A percentile compares a stretch with the other conserved stretches of the same genome.
Conservation (phyloP, 169 alveolate genomes). For the Plasmodium cynomolgi region DNA sequence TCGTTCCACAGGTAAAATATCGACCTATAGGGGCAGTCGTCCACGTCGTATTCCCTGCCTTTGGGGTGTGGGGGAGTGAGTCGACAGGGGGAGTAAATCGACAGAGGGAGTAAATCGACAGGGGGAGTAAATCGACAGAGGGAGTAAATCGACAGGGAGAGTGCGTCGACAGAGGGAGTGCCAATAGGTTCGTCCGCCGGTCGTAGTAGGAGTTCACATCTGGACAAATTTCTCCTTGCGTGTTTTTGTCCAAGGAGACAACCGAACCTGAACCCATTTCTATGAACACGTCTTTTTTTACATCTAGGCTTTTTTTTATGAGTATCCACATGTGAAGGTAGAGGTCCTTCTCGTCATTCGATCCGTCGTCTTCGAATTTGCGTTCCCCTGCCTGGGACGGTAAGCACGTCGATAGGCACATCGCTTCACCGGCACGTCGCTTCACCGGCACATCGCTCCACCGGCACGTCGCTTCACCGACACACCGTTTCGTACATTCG, state of each 20-base stretch:
- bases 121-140: background rate
- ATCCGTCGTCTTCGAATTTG: constrained; percentile 24
- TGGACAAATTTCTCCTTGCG: background rate
- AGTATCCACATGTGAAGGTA: constrained; percentile 72
- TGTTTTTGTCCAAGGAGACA: background rate
- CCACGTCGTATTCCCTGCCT: constrained; percentile 64
- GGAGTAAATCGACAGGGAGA: background rate
- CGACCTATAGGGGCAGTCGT: constrained; percentile 52
- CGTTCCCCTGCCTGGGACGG: constrained; percentile 1
- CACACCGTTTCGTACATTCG: background rate
- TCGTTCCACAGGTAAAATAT: constrained; percentile 72
- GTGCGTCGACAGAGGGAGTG: background rate
- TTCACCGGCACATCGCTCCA: background rate
- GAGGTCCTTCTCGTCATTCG: constrained; percentile 16
- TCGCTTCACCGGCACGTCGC: too few relatives aligned
- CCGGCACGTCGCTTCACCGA: too few relatives aligned
- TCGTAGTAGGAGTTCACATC: background rate
- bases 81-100: too few relatives aligned
- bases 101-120: too few relatives aligned
- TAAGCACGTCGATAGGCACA: too few relatives aligned
- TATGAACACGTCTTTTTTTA: constrained; percentile 54
- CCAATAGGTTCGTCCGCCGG: background rate
- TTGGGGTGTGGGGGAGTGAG: background rate
- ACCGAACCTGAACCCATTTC: constrained; percentile 73
- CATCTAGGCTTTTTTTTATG: constrained; percentile 69